Base-by-base conservation (phyloP, 768 basidiomycete genomes). In the Pleurotus tuber-regium region DNA sequence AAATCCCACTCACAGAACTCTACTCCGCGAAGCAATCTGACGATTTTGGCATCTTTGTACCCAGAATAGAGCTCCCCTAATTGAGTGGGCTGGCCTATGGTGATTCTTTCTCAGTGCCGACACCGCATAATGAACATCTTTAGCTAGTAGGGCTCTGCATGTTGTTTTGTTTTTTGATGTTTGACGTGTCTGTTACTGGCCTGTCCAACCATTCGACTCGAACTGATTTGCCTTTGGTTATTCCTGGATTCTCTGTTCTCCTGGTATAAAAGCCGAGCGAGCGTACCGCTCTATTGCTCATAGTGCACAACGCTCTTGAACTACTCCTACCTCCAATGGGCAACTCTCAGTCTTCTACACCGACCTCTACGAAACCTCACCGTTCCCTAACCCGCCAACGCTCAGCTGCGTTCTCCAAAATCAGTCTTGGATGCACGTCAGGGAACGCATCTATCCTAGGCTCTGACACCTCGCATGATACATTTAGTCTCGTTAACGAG, bases 371-470 rank as follows among this genome's bases (percentile, higher is more conserved):
- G 16, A 51, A 44, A 30, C 43, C 46, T 35, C 29, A 54, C 26
- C 64, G 56, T 14, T 40, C 59, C 10, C 63, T 70, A 50, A 57
- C 52, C 38, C 64, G 63, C 38, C 67, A 70, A 57, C 70, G 67
- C 57, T 72, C 71, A 14, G 58, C 61, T 23, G 50, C 69, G 31
- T 64, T 73, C 35, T 66, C 77, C 46, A 72, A 67, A 11, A 48
- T 77, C 52, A 70, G 62, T 55, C 52, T 79, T 9, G 70, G 70
- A 43, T 76, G 72, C 40, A 60, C 66, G 21, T 71, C 70, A 52
- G 69, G 64, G 3, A 61, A 65, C 26, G 59, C 62, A 1, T 71
- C 71, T 9, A 62, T 68, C 25, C 57, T 66, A 31, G 69, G 64
- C 57, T 70, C 69, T 23, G 60, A 66, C 11, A 63, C 65, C 1